Evolutionary conservation across 352 stramenopile genomes (phyloP).

Genomic region (Pythium dissotocum): DNA sequence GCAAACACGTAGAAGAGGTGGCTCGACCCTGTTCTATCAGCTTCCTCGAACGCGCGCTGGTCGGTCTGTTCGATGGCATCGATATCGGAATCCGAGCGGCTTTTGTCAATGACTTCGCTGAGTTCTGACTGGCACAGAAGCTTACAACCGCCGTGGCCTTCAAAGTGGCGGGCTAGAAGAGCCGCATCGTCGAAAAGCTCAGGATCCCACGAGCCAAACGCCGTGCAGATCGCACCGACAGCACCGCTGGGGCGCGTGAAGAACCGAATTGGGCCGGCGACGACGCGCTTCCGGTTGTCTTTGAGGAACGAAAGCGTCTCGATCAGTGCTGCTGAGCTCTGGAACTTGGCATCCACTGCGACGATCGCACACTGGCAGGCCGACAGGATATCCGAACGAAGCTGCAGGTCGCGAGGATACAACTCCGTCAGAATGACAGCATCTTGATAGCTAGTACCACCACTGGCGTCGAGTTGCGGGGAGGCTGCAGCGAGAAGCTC

Average conservation of each 20-base stretch:
- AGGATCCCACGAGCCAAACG: constrained; percentile 42
- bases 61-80: not conserved
- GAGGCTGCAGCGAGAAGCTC: constrained; percentile 5
- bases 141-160: not conserved
- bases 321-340: constrained; percentile 35
- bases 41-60: not conserved
- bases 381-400: constrained; percentile 33
- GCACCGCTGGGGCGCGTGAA: constrained; percentile 46
- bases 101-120: constrained; percentile 1
- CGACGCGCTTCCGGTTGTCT: constrained; percentile 39
- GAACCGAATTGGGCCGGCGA: constrained; percentile 40
- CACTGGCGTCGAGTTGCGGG: not conserved
- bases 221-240: constrained; percentile 46
- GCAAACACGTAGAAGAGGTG: constrained; percentile 19
- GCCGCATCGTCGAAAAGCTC: constrained; percentile 31
- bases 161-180: constrained; percentile 5
- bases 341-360: constrained; percentile 40
- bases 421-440: constrained; percentile 40
- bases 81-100: not conserved
- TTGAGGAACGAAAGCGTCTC: constrained; percentile 57
- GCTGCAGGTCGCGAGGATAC: constrained; percentile 37
- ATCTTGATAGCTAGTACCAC: not conserved
- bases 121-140: not conserved
- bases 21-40: not conserved
- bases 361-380: constrained; percentile 37